Evolutionary conservation across 2,329 filamentous ascomycete genomes (phyloP).

Genomic region (Ceratocystis albifundus): DNA sequence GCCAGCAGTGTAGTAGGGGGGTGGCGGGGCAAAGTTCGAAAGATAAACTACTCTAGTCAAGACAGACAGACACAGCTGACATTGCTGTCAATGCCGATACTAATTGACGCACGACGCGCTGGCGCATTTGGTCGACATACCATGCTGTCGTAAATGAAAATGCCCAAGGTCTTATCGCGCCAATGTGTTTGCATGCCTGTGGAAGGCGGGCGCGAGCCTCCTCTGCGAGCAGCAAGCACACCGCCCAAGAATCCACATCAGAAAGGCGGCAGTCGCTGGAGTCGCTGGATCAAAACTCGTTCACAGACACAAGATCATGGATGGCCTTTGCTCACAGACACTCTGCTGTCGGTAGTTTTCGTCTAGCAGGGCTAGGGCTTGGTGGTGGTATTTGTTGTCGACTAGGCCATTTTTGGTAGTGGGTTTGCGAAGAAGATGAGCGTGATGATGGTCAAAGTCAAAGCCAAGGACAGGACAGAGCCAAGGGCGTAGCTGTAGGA

Average conservation of each 20-base stretch:
- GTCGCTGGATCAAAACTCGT: neutral
- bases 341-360: neutral
- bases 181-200: neutral
- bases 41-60: no score
- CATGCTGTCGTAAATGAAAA: neutral
- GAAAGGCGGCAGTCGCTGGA: neutral
- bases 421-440: no score
- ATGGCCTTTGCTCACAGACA: neutral
- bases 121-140: neutral
- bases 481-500: neutral
- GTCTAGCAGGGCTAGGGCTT: neutral
- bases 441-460: no score
- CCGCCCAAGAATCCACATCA: neutral
- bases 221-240: neutral
- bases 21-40: neutral
- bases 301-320: neutral
- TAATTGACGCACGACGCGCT: neutral
- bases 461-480: no score
- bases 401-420: neutral
- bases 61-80: neutral
- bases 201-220: neutral
- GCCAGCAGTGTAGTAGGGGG: neutral
- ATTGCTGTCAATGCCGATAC: neutral
- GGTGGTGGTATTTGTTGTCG: neutral
- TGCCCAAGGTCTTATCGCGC: neutral